These are phyloP conservation scores for Beauveria rudraprayagi DNA, from an alignment of 2,329 filamentous ascomycete genomes.

Conservation along the genomic window DNA sequence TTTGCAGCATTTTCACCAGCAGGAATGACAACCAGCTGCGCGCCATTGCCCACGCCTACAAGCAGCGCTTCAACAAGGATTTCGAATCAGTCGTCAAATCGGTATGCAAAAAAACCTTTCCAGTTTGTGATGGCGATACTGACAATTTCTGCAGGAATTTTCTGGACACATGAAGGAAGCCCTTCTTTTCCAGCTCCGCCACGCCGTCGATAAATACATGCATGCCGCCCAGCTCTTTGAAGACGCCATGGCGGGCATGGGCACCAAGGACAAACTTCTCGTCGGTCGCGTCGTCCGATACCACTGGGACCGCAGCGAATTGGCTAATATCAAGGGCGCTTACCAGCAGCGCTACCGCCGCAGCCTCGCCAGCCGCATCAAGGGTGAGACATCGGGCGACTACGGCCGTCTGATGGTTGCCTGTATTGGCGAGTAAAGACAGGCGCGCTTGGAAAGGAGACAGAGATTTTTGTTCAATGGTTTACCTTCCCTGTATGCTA, in stretches of 20 bases:
- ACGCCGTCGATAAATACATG: constrained; percentile 72
- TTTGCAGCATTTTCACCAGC: constrained; percentile 69
- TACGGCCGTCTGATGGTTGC: constrained; percentile 72
- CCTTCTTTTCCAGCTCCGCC: constrained; percentile 68
- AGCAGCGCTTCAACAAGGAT: constrained; percentile 59
- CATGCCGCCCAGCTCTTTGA: constrained; percentile 79
- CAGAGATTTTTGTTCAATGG: neutral
- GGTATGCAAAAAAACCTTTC: constrained; percentile 29
- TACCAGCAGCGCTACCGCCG: constrained; percentile 65
- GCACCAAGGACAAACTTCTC: constrained; percentile 78
- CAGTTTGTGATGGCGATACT: neutral
- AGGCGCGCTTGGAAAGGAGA: neutral
- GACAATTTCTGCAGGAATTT: constrained; percentile 52
- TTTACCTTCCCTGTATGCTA: neutral
- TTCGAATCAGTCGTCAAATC: constrained; percentile 68
- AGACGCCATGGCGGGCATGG: constrained; percentile 75
- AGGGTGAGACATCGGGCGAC: constrained; percentile 77
- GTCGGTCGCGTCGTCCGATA: constrained; percentile 68
- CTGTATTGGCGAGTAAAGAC: constrained; percentile 40
- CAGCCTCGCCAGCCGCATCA: constrained; percentile 61
- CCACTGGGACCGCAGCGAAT: constrained; percentile 73
- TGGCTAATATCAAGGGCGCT: constrained; percentile 70
- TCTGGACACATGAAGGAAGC: constrained; percentile 88
- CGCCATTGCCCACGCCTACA: constrained; percentile 70
- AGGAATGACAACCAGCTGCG: constrained; percentile 77